Evolutionary conservation across 768 basidiomycete genomes (phyloP).

Genomic region (Symmetrospora coprosmae): DNA sequence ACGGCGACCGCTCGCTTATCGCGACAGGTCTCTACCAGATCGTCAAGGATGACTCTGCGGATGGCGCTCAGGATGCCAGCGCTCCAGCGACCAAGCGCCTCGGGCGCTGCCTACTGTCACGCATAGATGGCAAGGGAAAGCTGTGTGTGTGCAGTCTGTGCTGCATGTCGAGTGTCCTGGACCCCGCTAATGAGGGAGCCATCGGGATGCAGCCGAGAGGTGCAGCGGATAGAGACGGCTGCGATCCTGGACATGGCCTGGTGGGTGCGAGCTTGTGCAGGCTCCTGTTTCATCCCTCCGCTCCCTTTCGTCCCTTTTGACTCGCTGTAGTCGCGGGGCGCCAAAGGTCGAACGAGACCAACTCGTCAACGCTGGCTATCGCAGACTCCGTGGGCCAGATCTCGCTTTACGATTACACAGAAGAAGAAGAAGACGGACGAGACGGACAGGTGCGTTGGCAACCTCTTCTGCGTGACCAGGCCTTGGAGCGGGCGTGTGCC

Average conservation of each 20-base stretch:
- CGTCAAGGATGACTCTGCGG: constrained; percentile 39
- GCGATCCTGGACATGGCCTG: constrained; percentile 93
- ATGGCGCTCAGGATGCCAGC: constrained; percentile 22
- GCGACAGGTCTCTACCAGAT: constrained; percentile 88
- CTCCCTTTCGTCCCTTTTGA: neutral
- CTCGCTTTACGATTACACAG: constrained; percentile 49
- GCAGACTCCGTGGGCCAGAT: constrained; percentile 76
- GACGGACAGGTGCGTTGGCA: constrained; percentile 43
- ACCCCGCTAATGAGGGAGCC: neutral
- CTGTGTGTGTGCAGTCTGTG: constrained; percentile 25
- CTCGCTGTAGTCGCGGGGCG: too few species aligned
- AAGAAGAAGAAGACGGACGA: too few species aligned
- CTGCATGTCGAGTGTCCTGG: neutral
- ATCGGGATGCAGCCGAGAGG: constrained; percentile 38
- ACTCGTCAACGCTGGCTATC: constrained; percentile 46
- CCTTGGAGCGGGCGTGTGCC: too few species aligned
- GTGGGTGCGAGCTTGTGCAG: constrained; percentile 40
- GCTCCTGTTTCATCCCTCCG: neutral
- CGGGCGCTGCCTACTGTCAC: constrained; percentile 30
- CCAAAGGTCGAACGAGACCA: constrained; percentile 18
- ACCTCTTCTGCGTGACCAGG: neutral
- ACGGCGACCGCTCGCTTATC: constrained; percentile 51
- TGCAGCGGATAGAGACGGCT: constrained; percentile 51
- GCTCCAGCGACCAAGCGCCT: constrained; percentile 26
- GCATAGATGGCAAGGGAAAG: constrained; percentile 25